Percentiles rank a stretch among this genome's conserved stretches.
These are phyloP conservation scores for Pseudogymnoascus sp. DNA, from an alignment of 2,329 filamentous ascomycete species.

Conservation along the genomic window DNA sequence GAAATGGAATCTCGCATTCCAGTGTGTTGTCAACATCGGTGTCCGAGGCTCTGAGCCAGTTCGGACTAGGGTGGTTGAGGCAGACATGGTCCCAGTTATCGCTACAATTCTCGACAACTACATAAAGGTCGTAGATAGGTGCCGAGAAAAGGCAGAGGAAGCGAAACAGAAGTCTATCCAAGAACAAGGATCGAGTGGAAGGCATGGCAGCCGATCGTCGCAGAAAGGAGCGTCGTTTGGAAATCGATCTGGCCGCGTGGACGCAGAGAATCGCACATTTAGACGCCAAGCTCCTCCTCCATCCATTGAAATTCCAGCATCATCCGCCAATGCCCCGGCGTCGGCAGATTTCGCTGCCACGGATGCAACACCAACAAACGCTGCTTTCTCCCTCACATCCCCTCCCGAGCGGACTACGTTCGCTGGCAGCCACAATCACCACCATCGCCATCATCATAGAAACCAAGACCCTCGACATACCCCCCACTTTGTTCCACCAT, in stretches of 20 bases:
- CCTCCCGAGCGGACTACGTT: constrained; percentile 64
- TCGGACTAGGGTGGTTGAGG: constrained; percentile 90
- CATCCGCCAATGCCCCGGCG: constrained; percentile 40
- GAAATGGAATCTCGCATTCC: constrained; percentile 99
- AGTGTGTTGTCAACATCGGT: constrained; percentile 98
- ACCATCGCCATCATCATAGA: constrained; percentile 45
- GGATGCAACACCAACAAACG: constrained; percentile 54
- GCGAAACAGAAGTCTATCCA: constrained; percentile 55
- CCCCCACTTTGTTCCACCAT: constrained; percentile 39
- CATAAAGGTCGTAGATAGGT: constrained; percentile 90
- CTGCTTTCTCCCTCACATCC: constrained; percentile 58
- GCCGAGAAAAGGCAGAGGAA: constrained; percentile 78
- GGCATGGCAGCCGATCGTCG: constrained; percentile 19
- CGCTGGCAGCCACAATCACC: constrained; percentile 42
- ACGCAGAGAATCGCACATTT: constrained; percentile 52
- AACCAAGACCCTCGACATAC: constrained; percentile 42
- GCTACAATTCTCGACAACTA: constrained; percentile 98
- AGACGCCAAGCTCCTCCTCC: constrained; percentile 78
- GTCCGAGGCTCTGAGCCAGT: constrained; percentile 92
- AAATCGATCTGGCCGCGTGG: constrained; percentile 44
- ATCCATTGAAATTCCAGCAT: constrained; percentile 67
- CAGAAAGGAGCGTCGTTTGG: constrained; percentile 38
- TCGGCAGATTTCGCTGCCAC: constrained; percentile 39
- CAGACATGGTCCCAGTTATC: constrained; percentile 98
- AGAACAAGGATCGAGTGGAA: constrained; percentile 31